Evolutionary conservation across 2,329 filamentous ascomycete genomes (phyloP), one percentile per base, ranked within the genome.

Genomic region (Cadophora sp.): DNA sequence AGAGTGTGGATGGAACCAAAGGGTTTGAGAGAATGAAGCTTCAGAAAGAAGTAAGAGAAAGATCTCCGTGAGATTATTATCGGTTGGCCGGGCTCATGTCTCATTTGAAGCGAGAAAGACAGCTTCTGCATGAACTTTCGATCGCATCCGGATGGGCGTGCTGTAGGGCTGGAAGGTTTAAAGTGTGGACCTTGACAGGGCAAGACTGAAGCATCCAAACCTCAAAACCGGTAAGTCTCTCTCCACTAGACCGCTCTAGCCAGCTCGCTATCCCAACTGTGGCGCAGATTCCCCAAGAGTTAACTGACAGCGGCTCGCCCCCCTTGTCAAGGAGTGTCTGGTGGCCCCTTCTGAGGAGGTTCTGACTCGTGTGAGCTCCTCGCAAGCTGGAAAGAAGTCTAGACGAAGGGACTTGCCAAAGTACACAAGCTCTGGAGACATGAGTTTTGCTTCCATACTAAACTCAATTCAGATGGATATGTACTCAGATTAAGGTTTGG

Each of bases 401-500:
- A 14, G 36, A 2, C 36, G 22, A 27, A 27, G 27, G 16, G 30
- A 39, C 20, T 18, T 24, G 9, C 11, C 27, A 24, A n/a, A 22
- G 39, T 45, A 43, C 20, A 36, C 18, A 22, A 39, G 27, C 50
- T 36, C 13, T 33, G 22, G 33, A 9, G 18, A 30, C 24, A 43
- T 27, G 13, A 20, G 55, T 43, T 8, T 18, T 16, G 20, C 36
- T 11, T 43, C 33, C 18, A 56, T 36, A n/a, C 22, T 45, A 27
- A 27, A 36, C 61, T 41, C 11, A 24, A 63, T 43, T 2, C 6
- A 47, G 61, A n/a, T 11, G 20, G 18, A 30, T 4, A 1, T 30
- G 61, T 6, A 27, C 41, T 63, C 39, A 56, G 18, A 63, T 30
- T 63, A 55, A 63, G 50, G 61, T 55, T 63, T 56, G 13, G 20